Percentiles rank a stretch among this genome's conserved stretches.
Conservation (phyloP, 495 filamentous ascomycete genomes). For the Paragyromitra xinjiangensis region DNA sequence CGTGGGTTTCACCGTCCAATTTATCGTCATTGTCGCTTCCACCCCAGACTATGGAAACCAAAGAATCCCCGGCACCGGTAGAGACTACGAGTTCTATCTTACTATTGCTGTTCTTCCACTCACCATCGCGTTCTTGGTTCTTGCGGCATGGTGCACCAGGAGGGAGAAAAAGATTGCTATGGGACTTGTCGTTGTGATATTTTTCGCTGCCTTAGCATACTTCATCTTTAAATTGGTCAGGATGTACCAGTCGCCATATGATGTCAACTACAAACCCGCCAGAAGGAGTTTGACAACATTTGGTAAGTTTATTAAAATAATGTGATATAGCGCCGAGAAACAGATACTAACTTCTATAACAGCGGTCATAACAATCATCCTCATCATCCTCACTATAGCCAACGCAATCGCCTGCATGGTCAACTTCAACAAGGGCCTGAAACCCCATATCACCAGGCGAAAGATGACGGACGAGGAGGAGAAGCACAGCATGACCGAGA, state of each 20-base stretch:
- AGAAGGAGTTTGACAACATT: slow-evolving; percentile 86
- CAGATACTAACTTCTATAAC: slow-evolving; percentile 28
- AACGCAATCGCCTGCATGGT: slow-evolving; percentile 84
- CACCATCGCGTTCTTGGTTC: slow-evolving; percentile 84
- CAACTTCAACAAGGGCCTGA: slow-evolving; percentile 92
- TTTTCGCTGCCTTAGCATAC: slow-evolving; percentile 90
- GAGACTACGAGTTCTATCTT: slow-evolving; percentile 78
- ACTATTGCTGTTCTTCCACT: slow-evolving; percentile 89
- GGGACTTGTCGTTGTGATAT: slow-evolving; percentile 78
- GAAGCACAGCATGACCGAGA: slow-evolving; percentile 75
- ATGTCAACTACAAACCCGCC: slow-evolving; percentile 72
- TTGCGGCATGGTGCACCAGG: slow-evolving; percentile 83
- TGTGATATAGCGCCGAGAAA: background rate
- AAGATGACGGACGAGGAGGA: slow-evolving; percentile 71
- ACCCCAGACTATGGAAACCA: slow-evolving; percentile 58
- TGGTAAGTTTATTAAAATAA: slow-evolving; percentile 49
- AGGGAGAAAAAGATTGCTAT: slow-evolving; percentile 83
- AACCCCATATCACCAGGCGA: slow-evolving; percentile 78
- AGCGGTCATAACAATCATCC: slow-evolving; percentile 85
- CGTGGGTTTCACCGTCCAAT: slow-evolving; percentile 96
- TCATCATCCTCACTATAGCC: slow-evolving; percentile 88
- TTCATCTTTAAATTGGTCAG: slow-evolving; percentile 98
- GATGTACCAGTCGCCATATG: slow-evolving; percentile 76
- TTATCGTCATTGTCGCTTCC: slow-evolving; percentile 86
- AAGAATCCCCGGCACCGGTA: slow-evolving; percentile 13